Percentiles rank a stretch among this genome's conserved stretches.
Evolutionary conservation across 2,329 filamentous ascomycete genomes (phyloP).

Genomic region (Talaromyces islandicus): DNA sequence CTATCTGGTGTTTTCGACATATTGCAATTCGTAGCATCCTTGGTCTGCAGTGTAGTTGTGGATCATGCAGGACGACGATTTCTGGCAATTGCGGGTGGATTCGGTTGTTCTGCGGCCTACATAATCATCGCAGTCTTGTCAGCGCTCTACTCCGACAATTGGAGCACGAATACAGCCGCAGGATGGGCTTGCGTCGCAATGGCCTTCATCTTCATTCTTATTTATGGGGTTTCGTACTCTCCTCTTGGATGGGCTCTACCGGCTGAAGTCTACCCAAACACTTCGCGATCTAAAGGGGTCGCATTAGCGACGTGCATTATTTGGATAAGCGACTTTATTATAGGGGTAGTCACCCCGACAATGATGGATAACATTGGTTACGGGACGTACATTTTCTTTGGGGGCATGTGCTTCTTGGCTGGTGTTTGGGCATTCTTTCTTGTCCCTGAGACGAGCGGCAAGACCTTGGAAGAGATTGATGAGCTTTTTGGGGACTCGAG

Average conservation of each 20-base stretch:
- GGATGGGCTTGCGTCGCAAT: not conserved
- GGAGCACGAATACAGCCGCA: not conserved
- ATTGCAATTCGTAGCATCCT: not conserved
- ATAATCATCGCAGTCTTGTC: not conserved
- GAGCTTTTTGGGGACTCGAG: not conserved
- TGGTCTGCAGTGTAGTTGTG: not conserved
- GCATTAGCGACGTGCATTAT: not conserved
- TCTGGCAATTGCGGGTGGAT: not conserved
- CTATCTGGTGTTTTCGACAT: not conserved
- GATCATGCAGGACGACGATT: not conserved
- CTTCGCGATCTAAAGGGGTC: not conserved
- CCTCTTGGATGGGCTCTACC: slow-evolving; percentile 1
- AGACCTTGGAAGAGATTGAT: not conserved
- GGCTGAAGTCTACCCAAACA: not conserved
- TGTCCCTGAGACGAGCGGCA: not conserved
- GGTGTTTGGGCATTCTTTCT: not conserved
- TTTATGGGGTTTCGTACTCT: not conserved
- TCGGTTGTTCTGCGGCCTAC: not conserved
- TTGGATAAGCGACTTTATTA: not conserved
- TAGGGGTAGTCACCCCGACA: not conserved
- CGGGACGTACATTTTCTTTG: not conserved
- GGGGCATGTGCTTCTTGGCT: not conserved
- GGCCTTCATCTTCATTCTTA: not conserved
- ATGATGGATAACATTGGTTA: not conserved
- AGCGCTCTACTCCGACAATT: not conserved